Base-by-base conservation (phyloP, 2,329 filamentous ascomycete species). In the Phialocephala sp. region DNA sequence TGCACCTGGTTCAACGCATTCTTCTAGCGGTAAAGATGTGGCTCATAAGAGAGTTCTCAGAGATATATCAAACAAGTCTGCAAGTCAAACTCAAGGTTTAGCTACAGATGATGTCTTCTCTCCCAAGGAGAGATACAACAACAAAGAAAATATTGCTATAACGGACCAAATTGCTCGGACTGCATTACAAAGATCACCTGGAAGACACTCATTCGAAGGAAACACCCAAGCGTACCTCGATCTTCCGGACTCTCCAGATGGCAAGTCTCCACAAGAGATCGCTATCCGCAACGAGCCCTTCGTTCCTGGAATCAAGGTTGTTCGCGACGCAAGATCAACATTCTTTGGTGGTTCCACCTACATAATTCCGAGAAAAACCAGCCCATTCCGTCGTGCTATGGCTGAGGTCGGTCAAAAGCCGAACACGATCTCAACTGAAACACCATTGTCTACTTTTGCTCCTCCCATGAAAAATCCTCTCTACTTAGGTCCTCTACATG, bases 321-420 rank as follows among this genome's bases (percentile, higher is more conserved):
- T 82, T 6, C 79, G 79, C 0, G 77, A 82, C 59, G 77, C 80
- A 24, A 81, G 79, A 65, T 84, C 83, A 1, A 81, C 80, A 0
- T 84, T 85, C 69, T 85, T 85, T 69, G 83, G 80, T 1, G 87
- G 84, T 54, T 82, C 83, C 1, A 76, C 79, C 1, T 80, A 80
- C 18, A 82, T 85, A 66, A 75, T 86, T 0, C 86, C 87, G 66
- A 80, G 84, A 35, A 83, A 84, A 0, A 77, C 80, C 32, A 88
- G 85, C 62, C 85, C 85, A 0, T 89, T 84, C 69, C 82, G 85
- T 2, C 82, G 82, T 32, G 83, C 82, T 2, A 71, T 88, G 37
- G 69, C 71, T 5, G 69, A 72, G 57, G 62, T 62, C 39, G 45
- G 59, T 27, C 8, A 66, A 18, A 57, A 43, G 52, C 32, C 59